phyloP scores from a whole-genome alignment of 148 eudicot species.

The Polygonum maritimum region DNA sequence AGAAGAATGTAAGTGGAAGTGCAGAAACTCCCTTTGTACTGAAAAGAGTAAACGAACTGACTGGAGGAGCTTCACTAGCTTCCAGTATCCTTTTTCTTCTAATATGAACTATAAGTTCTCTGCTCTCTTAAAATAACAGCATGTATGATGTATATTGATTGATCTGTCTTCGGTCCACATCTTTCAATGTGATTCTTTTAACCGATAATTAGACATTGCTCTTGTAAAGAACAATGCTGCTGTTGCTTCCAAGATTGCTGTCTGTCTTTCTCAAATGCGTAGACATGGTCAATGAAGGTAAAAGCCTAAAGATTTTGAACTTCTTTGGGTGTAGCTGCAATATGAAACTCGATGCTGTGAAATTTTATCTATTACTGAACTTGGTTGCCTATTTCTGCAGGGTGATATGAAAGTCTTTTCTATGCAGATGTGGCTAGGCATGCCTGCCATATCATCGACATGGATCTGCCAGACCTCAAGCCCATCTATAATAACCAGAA shows the following conservation, averaged over 20 bases:
- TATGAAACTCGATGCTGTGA: background rate
- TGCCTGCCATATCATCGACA: background rate
- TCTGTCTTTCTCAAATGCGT: slow-evolving; percentile 46
- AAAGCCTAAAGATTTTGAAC: background rate
- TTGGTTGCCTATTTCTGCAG: background rate
- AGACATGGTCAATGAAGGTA: slow-evolving; percentile 23
- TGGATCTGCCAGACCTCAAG: background rate
- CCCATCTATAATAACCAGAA: background rate
- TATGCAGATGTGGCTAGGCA: background rate
- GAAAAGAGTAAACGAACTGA: slow-evolving; percentile 75
- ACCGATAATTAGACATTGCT: slow-evolving; percentile 47
- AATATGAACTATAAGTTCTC: background rate
- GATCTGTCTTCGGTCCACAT: background rate
- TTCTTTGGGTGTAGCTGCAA: background rate
- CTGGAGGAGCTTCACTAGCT: slow-evolving; percentile 93
- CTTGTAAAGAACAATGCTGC: slow-evolving; percentile 84
- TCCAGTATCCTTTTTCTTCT: slow-evolving; percentile 72
- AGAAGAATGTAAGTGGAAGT: slow-evolving; percentile 70
- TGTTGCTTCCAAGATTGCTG: slow-evolving; percentile 65
- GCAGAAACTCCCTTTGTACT: slow-evolving; percentile 98
- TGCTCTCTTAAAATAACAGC: background rate
- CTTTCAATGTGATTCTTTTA: slow-evolving; percentile 25
- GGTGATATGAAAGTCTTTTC: background rate
- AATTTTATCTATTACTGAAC: background rate
- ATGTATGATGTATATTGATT: background rate